Evolutionary conservation across 768 basidiomycete genomes (phyloP).

Genomic region (Tylopilus intermedius): DNA sequence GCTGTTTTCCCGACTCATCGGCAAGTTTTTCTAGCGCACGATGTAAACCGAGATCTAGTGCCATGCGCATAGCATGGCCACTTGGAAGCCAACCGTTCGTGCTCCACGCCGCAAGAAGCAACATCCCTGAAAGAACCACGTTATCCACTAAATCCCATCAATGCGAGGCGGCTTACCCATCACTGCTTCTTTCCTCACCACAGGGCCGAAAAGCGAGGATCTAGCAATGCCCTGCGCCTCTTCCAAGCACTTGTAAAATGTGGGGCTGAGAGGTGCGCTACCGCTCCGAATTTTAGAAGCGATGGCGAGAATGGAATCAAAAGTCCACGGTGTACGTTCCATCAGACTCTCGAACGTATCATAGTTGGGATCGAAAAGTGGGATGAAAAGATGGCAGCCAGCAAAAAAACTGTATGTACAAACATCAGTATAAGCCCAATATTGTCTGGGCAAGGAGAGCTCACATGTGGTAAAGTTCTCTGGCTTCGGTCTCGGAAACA

Average conservation of each 20-base stretch:
- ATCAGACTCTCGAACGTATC: conserved; percentile 90
- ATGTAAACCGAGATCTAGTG: conserved; percentile 87
- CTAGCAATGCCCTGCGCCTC: conserved; percentile 95
- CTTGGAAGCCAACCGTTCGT: conserved; percentile 93
- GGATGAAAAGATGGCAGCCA: conserved; percentile 94
- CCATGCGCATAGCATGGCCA: conserved; percentile 96
- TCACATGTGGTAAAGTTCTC: conserved; percentile 89
- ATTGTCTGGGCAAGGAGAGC: conserved; percentile 24
- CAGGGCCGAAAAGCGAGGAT: conserved; percentile 88
- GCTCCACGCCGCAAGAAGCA: conserved; percentile 88
- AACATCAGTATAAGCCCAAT: not conserved
- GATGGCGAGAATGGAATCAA: conserved; percentile 88
- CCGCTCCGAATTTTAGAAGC: conserved; percentile 90
- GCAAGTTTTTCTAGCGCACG: conserved; percentile 88
- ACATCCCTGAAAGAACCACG: conserved; percentile 57
- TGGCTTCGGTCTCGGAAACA: conserved; percentile 79
- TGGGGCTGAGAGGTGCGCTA: conserved; percentile 75
- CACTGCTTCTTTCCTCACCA: conserved; percentile 91
- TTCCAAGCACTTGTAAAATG: conserved; percentile 88
- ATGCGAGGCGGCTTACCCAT: conserved; percentile 53
- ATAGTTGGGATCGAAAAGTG: conserved; percentile 87
- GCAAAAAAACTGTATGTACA: conserved; percentile 73
- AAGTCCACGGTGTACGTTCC: conserved; percentile 93
- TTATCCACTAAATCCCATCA: conserved; percentile 3
- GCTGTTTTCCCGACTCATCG: conserved; percentile 58